Evolutionary conservation across 768 basidiomycete species (phyloP).

Genomic region (Calocybe cyanea): DNA sequence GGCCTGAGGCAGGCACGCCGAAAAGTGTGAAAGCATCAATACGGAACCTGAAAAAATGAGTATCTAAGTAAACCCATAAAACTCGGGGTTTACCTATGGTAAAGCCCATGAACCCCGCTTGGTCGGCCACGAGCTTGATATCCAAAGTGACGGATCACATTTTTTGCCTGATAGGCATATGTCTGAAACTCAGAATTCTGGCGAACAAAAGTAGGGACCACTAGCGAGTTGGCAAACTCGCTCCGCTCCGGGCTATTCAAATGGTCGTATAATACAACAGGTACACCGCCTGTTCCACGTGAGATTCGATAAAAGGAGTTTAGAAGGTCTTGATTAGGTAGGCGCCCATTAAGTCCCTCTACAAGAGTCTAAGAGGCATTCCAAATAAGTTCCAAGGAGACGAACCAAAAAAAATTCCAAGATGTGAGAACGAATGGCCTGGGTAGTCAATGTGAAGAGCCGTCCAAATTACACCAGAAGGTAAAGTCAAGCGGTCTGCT

Average conservation of each 20-base stretch:
- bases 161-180: constrained; percentile 57
- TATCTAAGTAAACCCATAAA: constrained; percentile 2
- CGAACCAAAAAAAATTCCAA: constrained; percentile 93
- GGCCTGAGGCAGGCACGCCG: constrained; percentile 81
- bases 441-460: constrained; percentile 94
- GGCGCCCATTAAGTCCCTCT: constrained; percentile 94
- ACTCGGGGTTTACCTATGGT: constrained; percentile 76
- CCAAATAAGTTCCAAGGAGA: not conserved
- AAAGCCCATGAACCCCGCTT: constrained; percentile 87
- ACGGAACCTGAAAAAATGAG: constrained; percentile 60
- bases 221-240: constrained; percentile 30
- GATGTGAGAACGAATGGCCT: constrained; percentile 92
- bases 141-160: constrained; percentile 63
- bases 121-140: constrained; percentile 78
- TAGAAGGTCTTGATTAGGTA: constrained; percentile 94
- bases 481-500: constrained; percentile 56
- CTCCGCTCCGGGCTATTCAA: constrained; percentile 45
- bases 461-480: constrained; percentile 93
- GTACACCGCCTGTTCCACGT: constrained; percentile 68
- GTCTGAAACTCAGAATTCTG: constrained; percentile 40
- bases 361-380: too few species aligned
- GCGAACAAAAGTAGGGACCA: constrained; percentile 44
- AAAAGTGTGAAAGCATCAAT: constrained; percentile 94
- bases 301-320: constrained; percentile 79
- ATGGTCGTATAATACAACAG: constrained; percentile 80